Conservation (phyloP, 2,329 filamentous ascomycete genomes). For the Xylariales sp. region DNA sequence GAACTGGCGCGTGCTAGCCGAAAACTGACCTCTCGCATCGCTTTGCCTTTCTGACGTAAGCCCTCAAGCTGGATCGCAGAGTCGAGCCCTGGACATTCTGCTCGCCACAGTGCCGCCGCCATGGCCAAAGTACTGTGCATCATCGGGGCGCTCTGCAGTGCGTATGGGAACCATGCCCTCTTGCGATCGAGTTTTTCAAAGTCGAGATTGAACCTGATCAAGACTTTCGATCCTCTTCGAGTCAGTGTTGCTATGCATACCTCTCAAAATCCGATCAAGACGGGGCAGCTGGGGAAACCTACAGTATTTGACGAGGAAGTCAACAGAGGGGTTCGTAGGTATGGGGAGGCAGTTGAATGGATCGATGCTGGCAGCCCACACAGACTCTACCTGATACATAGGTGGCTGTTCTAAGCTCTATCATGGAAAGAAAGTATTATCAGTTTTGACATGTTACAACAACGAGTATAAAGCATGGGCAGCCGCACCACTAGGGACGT, state of each 20-base stretch:
- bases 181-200: slow-evolving; percentile 3
- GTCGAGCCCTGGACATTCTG: slow-evolving; percentile 4
- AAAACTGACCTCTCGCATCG: slow-evolving; percentile 6
- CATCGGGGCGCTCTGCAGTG: slow-evolving; percentile 8
- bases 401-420: background rate
- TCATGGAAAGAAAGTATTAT: background rate
- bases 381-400: background rate
- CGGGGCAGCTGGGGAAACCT: slow-evolving; percentile 1
- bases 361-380: slow-evolving; percentile 3
- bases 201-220: slow-evolving; percentile 4
- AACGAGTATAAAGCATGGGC: too few species aligned
- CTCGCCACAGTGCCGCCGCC: slow-evolving; percentile 9
- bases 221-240: background rate
- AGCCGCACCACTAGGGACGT: background rate
- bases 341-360: slow-evolving; percentile 4
- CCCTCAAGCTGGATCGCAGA: slow-evolving; percentile 7
- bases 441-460: background rate
- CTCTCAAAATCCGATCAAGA: background rate
- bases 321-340: background rate
- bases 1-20: background rate
- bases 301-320: slow-evolving; percentile 7
- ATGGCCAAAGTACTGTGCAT: slow-evolving; percentile 10
- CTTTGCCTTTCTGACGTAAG: slow-evolving; percentile 9
- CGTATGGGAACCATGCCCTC: slow-evolving; percentile 8
- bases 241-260: too few species aligned